phyloP scores from a whole-genome alignment of 106 monocot genomes.

The Cymbidium sinense region DNA sequence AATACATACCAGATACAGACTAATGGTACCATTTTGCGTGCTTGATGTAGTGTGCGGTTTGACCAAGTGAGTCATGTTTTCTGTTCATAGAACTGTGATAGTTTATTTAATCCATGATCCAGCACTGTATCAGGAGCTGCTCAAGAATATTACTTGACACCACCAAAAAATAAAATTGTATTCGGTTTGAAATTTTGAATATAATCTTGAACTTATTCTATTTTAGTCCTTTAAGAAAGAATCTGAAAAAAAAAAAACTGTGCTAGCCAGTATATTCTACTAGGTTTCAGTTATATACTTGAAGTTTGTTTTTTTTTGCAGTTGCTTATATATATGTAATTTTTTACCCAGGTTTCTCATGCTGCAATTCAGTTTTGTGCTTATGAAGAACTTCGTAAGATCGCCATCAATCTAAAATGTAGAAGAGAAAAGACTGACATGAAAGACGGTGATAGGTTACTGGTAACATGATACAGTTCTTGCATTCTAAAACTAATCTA shows the following conservation, averaged over 20 bases:
- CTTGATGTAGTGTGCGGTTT: no score
- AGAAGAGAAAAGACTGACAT: constrained; percentile 23
- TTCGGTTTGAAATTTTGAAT: neutral
- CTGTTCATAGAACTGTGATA: no score
- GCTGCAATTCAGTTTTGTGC: constrained; percentile 93
- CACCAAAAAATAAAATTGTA: neutral
- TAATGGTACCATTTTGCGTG: no score
- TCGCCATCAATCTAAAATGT: constrained; percentile 34
- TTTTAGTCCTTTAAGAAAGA: neutral
- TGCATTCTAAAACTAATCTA: neutral
- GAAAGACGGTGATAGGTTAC: constrained; percentile 21
- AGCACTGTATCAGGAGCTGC: no score
- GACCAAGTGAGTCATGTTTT: no score
- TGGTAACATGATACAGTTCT: constrained; percentile 38
- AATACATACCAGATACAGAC: no score
- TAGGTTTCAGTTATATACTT: neutral
- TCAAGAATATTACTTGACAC: no score
- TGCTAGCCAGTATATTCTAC: neutral
- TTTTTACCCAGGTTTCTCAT: constrained; percentile 73
- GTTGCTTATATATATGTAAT: neutral
- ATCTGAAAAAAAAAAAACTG: neutral
- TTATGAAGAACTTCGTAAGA: constrained; percentile 85
- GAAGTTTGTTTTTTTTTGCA: neutral
- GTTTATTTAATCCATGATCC: no score
- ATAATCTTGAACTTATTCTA: neutral